These are phyloP conservation scores for Triticum timopheevii DNA, from an alignment of 176 grass and related monocot species.

Conservation along the genomic window DNA sequence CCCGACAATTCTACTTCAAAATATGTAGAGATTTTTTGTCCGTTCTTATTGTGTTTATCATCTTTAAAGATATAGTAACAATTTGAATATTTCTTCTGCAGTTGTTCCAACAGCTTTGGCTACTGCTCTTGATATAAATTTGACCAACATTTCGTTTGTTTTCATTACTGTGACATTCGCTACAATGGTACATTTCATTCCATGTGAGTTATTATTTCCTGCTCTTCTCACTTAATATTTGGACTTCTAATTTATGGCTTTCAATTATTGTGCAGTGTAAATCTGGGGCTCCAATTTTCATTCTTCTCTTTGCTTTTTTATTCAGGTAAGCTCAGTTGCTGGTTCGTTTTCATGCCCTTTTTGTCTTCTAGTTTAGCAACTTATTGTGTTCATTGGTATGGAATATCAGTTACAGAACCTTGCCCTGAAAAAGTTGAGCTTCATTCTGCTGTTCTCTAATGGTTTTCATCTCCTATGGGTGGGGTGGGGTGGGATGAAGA, in stretches of 20 bases:
- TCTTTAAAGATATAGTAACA: not conserved
- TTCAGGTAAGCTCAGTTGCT: slow-evolving; percentile 63
- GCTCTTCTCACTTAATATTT: not conserved
- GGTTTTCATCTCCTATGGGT: not conserved
- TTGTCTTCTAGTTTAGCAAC: not conserved
- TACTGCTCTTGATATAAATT: slow-evolving; percentile 92
- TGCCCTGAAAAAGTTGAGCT: slow-evolving; percentile 18
- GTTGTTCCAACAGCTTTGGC: slow-evolving; percentile 91
- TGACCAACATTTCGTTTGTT: slow-evolving; percentile 96
- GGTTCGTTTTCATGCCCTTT: not conserved
- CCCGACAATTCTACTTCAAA: not conserved
- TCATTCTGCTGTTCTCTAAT: not conserved
- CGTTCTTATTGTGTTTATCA: not conserved
- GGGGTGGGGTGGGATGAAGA: not conserved
- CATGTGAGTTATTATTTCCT: slow-evolving; percentile 18
- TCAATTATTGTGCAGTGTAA: slow-evolving; percentile 75
- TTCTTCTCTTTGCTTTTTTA: slow-evolving; percentile 94
- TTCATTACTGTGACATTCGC: slow-evolving; percentile 99
- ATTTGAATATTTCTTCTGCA: slow-evolving; percentile 55
- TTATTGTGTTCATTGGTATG: not conserved
- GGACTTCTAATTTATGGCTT: slow-evolving; percentile 20
- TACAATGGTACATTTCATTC: slow-evolving; percentile 83
- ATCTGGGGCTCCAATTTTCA: slow-evolving; percentile 94
- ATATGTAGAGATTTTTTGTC: not conserved
- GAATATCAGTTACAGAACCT: slow-evolving; percentile 6